Conservation (phyloP, 2,329 filamentous ascomycete genomes). For the Tolypocladium tropicale region DNA sequence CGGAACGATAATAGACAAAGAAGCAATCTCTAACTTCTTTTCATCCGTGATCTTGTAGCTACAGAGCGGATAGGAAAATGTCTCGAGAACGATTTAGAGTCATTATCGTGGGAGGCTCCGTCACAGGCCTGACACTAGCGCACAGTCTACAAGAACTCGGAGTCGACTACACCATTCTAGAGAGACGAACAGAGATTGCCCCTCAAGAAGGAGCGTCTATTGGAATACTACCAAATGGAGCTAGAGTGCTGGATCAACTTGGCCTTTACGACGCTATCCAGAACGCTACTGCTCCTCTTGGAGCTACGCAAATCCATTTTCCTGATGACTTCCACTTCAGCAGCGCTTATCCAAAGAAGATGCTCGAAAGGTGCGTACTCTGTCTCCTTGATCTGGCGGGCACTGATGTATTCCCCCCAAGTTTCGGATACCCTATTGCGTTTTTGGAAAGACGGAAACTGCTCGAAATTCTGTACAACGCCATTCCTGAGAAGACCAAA, state of each 20-base stretch:
- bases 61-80: too few relatives aligned
- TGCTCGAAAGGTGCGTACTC: not conserved
- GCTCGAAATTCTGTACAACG: constrained; percentile 20
- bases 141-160: constrained; percentile 28
- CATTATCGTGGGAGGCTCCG: constrained; percentile 34
- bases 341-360: not conserved
- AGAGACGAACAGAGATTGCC: constrained; percentile 28
- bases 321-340: not conserved
- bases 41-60: too few relatives aligned
- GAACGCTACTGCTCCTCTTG: not conserved
- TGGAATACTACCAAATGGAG: constrained; percentile 29
- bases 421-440: constrained; percentile 9
- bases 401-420: not conserved
- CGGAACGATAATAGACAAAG: too few relatives aligned
- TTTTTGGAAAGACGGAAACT: constrained; percentile 24
- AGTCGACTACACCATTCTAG: constrained; percentile 40
- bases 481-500: constrained; percentile 16
- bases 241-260: constrained; percentile 38
- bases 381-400: accelerated
- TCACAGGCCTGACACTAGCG: constrained; percentile 28
- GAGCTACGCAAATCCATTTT: not conserved
- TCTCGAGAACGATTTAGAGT: constrained; percentile 1
- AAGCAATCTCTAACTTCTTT: too few relatives aligned
- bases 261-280: constrained; percentile 17
- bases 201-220: constrained; percentile 38